These are phyloP conservation scores for Fusarium cicatricum DNA, from an alignment of 2,329 filamentous ascomycete species.

Conservation along the genomic window DNA sequence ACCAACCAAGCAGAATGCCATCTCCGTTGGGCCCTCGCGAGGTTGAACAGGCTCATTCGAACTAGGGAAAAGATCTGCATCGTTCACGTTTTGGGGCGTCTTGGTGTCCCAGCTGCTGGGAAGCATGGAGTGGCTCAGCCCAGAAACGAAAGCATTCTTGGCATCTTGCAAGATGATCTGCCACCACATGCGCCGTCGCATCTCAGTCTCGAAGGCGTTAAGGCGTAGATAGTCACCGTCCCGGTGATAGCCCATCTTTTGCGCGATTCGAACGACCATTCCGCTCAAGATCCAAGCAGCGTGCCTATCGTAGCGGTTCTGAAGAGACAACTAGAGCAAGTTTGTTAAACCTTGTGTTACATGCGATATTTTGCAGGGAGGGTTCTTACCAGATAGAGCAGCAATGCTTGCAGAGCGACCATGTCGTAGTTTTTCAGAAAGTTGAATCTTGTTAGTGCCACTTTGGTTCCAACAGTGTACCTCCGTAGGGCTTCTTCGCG, in stretches of 20 bases:
- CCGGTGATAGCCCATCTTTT: constrained; percentile 72
- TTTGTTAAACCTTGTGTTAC: constrained; percentile 3
- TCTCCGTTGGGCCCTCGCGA: constrained; percentile 66
- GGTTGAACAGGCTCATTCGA: constrained; percentile 60
- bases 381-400: constrained; percentile 61
- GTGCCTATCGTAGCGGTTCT: constrained; percentile 66
- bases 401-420: constrained; percentile 65
- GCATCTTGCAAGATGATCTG: constrained; percentile 66
- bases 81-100: constrained; percentile 65
- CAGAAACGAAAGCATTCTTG: constrained; percentile 65
- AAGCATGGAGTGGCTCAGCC: constrained; percentile 61
- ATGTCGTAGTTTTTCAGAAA: constrained; percentile 69
- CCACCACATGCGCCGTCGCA: constrained; percentile 74
- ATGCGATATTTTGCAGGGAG: not conserved
- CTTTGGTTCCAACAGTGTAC: constrained; percentile 61
- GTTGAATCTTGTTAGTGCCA: constrained; percentile 58
- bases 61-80: constrained; percentile 63
- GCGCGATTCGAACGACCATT: constrained; percentile 68
- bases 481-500: constrained; percentile 59
- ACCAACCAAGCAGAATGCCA: constrained; percentile 63
- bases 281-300: constrained; percentile 69
- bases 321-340: constrained; percentile 58
- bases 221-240: constrained; percentile 66
- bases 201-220: constrained; percentile 70
- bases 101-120: constrained; percentile 65